Base-by-base conservation (phyloP, 352 stramenopile genomes). In the Vaucheria bursata region DNA sequence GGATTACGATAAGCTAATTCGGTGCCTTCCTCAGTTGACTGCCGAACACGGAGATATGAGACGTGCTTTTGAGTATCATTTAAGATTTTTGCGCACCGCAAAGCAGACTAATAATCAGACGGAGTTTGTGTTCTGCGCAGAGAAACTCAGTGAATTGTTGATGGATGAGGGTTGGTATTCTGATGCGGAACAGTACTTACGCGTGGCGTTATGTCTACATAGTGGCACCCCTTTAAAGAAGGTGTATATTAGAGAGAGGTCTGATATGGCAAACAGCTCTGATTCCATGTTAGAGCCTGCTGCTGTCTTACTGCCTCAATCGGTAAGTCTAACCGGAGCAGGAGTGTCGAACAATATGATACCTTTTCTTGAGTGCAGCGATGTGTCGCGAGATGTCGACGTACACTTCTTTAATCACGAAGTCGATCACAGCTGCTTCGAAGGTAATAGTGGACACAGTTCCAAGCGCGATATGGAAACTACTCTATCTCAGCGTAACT, bases 111-210 rank as follows among this genome's bases (percentile, higher is more conserved):
- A 67, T 6, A 83, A 83, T 59, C n/a, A 81, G 31, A 83, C 80
- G 52, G 78, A 83, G 78, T 83, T 83, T 35, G 78, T 83, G 0
- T 83, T 81, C 67, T 75, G 80, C 64, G 72, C 73, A 29, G 77
- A 83, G 64, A 65, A 81, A 49, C 78, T 83, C 31, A 77, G 65
- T 52, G 3, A 68, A 2, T 76, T 83, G 78, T 73, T 83, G 7
- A 71, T 82, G 32, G 73, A 83, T n/a, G 8, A 81, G 67, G 76
- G 76, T 0, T 81, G 76, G 76, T 81, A 73, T 65, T 64, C 75
- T 38, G 76, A 81, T 18, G 76, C 76, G 2, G 76, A 81, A 36
- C 69, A 72, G 35, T 81, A 81, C 50, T 40, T 81, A 65, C 34
- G 36, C 33, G 71, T 74, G 8, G 65, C 76, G 5, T 77, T 45